Evolutionary conservation across 148 eudicot species (phyloP), one percentile per base, ranked within the genome.

Genomic region (Salicornia ramosissima): DNA sequence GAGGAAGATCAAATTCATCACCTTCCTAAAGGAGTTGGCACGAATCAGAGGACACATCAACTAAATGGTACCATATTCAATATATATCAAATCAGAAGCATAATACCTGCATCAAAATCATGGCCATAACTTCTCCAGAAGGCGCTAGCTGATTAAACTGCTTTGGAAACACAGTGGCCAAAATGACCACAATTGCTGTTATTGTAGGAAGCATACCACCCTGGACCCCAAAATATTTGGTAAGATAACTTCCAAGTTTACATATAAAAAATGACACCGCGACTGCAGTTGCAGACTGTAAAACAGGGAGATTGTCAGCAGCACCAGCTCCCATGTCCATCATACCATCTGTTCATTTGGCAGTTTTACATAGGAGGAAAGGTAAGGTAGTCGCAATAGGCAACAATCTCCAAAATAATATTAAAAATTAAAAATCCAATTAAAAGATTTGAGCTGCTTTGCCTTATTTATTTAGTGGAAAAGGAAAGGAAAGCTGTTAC

Each of bases 91-190:
- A 56, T 33, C 42, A 51, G 40, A 45, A 57, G 10, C 58, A 5
- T 28, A 22, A 57, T 80, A 90, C 98, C 98, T 92, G 98, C 93
- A 92, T 90, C 76, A 88, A 73, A 61, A 92, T 82, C 68, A 84
- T 28, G 65, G 98, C 94, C 79, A 88, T 79, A 46, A 86, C 86
- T 71, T 92, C 94, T 56, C 94, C 96, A 66, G 90, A 84, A 62
- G 90, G 88, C 51, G 98, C 98, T 69, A 90, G 81, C 74, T 82
- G 74, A 67, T 80, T 78, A 65, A 86, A 89, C 42, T 71, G 87
- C 62, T 52, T 75, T 22, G 97, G 97, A 67, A 92, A 73, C 46
- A 71, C 36, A 75, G 96, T 92, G 51, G 97, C 93, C 81, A 90
- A 74, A 72, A 82, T 1, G 45, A 92, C 89, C 65, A 90, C 93